Conservation (phyloP, 345 rosid species). For the Syzygium aromaticum region DNA sequence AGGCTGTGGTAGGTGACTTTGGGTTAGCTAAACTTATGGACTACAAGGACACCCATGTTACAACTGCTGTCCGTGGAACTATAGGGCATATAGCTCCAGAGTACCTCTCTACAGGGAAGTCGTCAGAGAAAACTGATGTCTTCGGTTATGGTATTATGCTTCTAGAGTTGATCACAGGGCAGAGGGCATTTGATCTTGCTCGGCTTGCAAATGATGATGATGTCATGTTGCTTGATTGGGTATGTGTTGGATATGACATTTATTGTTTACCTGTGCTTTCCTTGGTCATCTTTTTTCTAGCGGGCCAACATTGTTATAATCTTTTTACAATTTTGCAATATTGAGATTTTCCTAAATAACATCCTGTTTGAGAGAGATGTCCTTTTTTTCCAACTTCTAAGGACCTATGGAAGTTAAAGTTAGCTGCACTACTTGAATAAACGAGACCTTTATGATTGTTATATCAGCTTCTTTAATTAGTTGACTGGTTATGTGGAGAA, state of each 20-base stretch:
- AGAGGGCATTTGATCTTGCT: conserved; percentile 96
- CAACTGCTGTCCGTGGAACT: conserved; percentile 96
- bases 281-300: background rate
- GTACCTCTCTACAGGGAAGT: conserved; percentile 90
- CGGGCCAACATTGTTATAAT: background rate
- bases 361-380: background rate
- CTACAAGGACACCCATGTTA: conserved; percentile 96
- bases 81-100: conserved; percentile 98
- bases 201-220: conserved; percentile 95
- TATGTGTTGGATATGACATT: conserved; percentile 13
- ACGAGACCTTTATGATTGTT: background rate
- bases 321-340: background rate
- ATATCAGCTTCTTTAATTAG: background rate
- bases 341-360: background rate
- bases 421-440: background rate
- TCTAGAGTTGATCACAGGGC: conserved; percentile 89
- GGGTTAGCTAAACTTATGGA: conserved; percentile 97
- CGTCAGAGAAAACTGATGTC: conserved; percentile 96
- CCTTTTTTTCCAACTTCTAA: background rate
- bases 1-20: conserved; percentile 97
- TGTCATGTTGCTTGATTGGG: conserved; percentile 98
- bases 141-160: conserved; percentile 98
- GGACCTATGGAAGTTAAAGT: background rate
- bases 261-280: background rate
- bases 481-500: background rate